Percentiles rank a stretch among this genome's conserved stretches.
phyloP scores from a whole-genome alignment of 2,329 filamentous ascomycete genomes.

The Aspergillus intermedius region DNA sequence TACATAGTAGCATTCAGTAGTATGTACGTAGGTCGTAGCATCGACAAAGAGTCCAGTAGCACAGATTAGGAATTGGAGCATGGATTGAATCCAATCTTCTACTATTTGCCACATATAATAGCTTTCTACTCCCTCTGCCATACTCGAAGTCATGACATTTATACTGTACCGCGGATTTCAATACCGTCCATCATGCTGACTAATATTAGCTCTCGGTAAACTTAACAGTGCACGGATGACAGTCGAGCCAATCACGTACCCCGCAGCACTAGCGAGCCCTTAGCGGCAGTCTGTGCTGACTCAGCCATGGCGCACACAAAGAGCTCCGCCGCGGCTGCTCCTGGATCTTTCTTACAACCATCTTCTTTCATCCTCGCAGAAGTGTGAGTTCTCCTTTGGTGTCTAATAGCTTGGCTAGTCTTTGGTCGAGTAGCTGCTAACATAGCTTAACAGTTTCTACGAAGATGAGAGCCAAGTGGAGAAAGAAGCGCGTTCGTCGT shows the following conservation, averaged over 20 bases:
- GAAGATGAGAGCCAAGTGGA: conserved; percentile 94
- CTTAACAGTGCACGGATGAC: background rate
- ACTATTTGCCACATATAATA: too few relatives aligned
- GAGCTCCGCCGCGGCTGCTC: conserved; percentile 25
- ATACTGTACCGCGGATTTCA: background rate
- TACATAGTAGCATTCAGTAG: too few relatives aligned
- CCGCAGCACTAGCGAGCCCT: conserved; percentile 21
- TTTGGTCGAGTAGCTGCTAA: conserved; percentile 12
- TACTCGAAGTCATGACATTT: background rate
- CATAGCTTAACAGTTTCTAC: conserved; percentile 30
- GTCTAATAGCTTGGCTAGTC: conserved; percentile 7
- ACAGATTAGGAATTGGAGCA: too few relatives aligned
- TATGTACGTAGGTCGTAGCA: too few relatives aligned
- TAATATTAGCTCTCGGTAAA: conserved; percentile 17
- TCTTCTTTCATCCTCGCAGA: conserved; percentile 40
- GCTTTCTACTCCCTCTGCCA: background rate
- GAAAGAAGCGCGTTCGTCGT: conserved; percentile 99
- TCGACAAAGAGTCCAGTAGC: too few relatives aligned
- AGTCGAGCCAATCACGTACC: conserved; percentile 11
- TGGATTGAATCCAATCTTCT: too few relatives aligned
- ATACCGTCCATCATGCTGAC: background rate
- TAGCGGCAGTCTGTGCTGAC: conserved; percentile 27
- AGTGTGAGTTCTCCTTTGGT: conserved; percentile 28
- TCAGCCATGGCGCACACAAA: conserved; percentile 38
- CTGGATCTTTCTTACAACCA: conserved; percentile 36